Percentiles rank a stretch among this genome's conserved stretches.
Evolutionary conservation across 202 grass and related monocot genomes (phyloP).

Genomic region (Bolboschoenoplectus hybrid): DNA sequence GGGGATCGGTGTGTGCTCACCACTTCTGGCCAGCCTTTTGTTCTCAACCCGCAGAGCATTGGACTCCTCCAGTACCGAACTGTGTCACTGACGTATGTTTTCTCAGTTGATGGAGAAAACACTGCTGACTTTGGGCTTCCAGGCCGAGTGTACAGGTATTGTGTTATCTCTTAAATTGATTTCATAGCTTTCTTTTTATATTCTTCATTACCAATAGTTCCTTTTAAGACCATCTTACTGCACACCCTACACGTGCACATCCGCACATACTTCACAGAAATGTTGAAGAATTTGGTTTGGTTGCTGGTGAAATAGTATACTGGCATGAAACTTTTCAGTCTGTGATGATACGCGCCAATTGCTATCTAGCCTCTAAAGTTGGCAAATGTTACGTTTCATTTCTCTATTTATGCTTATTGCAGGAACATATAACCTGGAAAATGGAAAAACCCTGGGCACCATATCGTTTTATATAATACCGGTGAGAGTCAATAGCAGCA

Average conservation of each 20-base stretch:
- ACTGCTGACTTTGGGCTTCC: slow-evolving; percentile 71
- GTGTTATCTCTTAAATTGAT: background rate
- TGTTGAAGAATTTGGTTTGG: background rate
- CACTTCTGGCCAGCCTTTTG: slow-evolving; percentile 89
- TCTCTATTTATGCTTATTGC: slow-evolving; percentile 32
- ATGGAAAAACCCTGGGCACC: slow-evolving; percentile 29
- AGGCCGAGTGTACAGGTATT: slow-evolving; percentile 67
- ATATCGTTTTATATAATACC: slow-evolving; percentile 25
- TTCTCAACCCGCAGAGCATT: slow-evolving; percentile 72
- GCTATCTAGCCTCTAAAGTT: slow-evolving; percentile 31
- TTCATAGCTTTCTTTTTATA: slow-evolving; percentile 2
- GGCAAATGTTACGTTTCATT: slow-evolving; percentile 23
- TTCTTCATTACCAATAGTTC: background rate
- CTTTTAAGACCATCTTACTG: background rate
- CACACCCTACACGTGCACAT: background rate
- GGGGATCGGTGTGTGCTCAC: slow-evolving; percentile 79
- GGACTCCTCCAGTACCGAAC: slow-evolving; percentile 82
- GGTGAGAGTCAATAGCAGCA: slow-evolving; percentile 30
- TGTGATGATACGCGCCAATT: slow-evolving; percentile 20
- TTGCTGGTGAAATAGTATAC: background rate
- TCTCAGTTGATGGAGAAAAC: slow-evolving; percentile 73
- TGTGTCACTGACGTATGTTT: slow-evolving; percentile 81
- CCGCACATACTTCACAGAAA: background rate
- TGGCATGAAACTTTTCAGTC: background rate
- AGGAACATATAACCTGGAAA: slow-evolving; percentile 34